Percentiles rank a stretch among this genome's conserved stretches.
Evolutionary conservation across 1,284 basidiomycete species (phyloP).

Genomic region (Fereydounia khargensis): DNA sequence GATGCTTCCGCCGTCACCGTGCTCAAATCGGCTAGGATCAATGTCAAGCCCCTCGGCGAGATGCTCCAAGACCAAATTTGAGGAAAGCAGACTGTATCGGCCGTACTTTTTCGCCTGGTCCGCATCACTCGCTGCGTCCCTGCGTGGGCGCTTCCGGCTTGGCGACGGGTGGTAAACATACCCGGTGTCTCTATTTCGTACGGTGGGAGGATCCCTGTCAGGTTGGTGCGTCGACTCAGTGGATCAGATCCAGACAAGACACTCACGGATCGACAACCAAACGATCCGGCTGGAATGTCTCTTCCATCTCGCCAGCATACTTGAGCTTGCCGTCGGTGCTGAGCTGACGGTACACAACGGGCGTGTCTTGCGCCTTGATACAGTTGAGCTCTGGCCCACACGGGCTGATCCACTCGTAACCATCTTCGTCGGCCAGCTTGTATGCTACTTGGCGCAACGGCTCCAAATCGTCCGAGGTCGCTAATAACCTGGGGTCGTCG

Average conservation of each 20-base stretch:
- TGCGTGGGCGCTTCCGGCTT: neutral
- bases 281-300: slow-evolving; percentile 32
- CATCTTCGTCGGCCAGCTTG: slow-evolving; percentile 18
- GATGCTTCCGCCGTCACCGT: slow-evolving; percentile 20
- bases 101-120: slow-evolving; percentile 18
- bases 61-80: slow-evolving; percentile 38
- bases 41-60: slow-evolving; percentile 39
- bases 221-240: neutral
- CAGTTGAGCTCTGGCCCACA: slow-evolving; percentile 54
- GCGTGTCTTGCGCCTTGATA: slow-evolving; percentile 49
- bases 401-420: slow-evolving; percentile 49
- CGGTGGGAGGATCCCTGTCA: neutral
- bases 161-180: slow-evolving; percentile 57
- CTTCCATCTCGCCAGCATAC: slow-evolving; percentile 40
- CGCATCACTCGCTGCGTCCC: neutral
- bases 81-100: slow-evolving; percentile 42
- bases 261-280: slow-evolving; percentile 34
- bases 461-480: slow-evolving; percentile 5
- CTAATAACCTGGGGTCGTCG: slow-evolving; percentile 12
- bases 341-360: slow-evolving; percentile 53
- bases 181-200: slow-evolving; percentile 16
- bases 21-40: slow-evolving; percentile 12
- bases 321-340: slow-evolving; percentile 22
- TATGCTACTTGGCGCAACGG: slow-evolving; percentile 3
- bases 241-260: neutral